These are phyloP conservation scores for Sporothrix inflata DNA, from an alignment of 2,329 filamentous ascomycete species.

Conservation along the genomic window DNA sequence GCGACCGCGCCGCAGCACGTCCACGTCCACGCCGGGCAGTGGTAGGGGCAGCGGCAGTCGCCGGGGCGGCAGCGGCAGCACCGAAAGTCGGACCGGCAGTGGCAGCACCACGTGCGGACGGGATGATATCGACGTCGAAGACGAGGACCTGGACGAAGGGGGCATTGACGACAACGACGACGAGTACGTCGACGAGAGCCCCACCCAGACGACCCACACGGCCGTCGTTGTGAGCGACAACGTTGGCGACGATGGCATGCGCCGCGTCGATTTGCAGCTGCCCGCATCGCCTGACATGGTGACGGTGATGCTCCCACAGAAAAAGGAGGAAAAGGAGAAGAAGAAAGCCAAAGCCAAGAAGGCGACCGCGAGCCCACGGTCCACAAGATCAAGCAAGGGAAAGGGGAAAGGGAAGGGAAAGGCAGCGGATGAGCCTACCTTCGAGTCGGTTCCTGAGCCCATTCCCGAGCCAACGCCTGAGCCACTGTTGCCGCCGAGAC, in stretches of 20 bases:
- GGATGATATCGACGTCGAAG: not conserved
- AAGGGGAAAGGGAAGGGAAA: not conserved
- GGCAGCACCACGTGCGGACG: too few relatives aligned
- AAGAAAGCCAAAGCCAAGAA: not conserved
- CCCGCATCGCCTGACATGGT: not conserved
- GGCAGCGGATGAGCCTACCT: not conserved
- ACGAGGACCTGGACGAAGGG: too few relatives aligned
- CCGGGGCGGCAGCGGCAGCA: not conserved
- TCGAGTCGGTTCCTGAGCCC: too few relatives aligned
- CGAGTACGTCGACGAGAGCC: not conserved
- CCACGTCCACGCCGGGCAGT: not conserved
- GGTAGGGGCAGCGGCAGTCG: not conserved
- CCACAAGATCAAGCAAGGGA: not conserved
- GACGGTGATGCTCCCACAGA: not conserved
- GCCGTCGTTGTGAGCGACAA: slow-evolving; percentile 14
- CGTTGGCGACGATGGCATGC: not conserved
- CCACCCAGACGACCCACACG: not conserved
- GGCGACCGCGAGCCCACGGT: not conserved
- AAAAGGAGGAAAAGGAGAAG: not conserved
- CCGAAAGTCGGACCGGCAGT: not conserved
- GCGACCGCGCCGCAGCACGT: not conserved
- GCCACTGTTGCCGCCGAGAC: not conserved
- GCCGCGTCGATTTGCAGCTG: slow-evolving; percentile 1
- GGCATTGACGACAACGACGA: too few relatives aligned
- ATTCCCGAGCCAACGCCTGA: not conserved